Evolutionary conservation across 495 filamentous ascomycete species (phyloP).

Genomic region (Cudoniella acicularis): DNA sequence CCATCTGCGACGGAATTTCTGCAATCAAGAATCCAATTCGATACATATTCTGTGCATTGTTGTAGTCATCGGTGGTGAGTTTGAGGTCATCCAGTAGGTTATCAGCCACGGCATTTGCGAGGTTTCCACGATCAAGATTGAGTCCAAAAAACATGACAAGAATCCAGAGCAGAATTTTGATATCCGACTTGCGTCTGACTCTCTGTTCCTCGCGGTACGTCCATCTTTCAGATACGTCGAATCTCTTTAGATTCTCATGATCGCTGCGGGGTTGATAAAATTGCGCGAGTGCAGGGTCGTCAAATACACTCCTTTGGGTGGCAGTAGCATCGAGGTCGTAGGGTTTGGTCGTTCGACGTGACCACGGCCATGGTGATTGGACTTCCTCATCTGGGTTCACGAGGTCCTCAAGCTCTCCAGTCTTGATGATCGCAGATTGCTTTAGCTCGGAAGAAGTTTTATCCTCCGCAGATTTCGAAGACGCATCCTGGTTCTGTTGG

Average conservation of each 20-base stretch:
- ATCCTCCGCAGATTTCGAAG: no score
- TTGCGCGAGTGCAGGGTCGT: conserved; percentile 21
- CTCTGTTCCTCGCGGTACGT: conserved; percentile 62
- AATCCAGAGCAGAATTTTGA: conserved; percentile 36
- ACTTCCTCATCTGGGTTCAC: background rate
- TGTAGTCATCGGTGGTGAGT: conserved; percentile 70
- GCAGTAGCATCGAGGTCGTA: conserved; percentile 53
- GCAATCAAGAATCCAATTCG: conserved; percentile 60
- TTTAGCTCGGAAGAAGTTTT: no score
- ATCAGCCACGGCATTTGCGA: conserved; percentile 67
- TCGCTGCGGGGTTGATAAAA: conserved; percentile 9
- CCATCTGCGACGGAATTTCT: conserved; percentile 69
- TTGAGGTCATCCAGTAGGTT: conserved; percentile 58
- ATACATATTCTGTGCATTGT: conserved; percentile 73
- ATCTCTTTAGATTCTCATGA: conserved; percentile 47
- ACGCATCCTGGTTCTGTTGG: no score
- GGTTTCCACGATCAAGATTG: conserved; percentile 76
- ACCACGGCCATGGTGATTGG: background rate
- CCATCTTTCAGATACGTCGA: conserved; percentile 71
- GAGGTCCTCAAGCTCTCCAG: no score
- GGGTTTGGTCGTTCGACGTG: background rate
- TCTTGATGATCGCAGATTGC: no score
- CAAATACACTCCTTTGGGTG: conserved; percentile 47
- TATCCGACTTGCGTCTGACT: conserved; percentile 57
- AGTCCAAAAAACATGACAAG: conserved; percentile 82